phyloP scores from a whole-genome alignment of 257 asterid species.

The Nicotiana noctiflora region DNA sequence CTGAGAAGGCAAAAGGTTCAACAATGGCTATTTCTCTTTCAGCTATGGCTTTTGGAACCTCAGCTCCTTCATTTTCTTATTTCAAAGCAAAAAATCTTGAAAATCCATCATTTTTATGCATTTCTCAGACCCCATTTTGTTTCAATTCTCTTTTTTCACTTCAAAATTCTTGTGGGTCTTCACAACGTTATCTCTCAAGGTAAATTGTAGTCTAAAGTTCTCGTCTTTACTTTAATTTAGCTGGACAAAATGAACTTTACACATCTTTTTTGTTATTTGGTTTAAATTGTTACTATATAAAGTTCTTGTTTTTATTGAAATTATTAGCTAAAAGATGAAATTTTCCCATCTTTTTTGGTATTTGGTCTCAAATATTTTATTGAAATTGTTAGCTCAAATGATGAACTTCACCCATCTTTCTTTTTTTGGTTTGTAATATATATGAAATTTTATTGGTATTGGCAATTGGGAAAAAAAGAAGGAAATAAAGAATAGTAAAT shows the following conservation, averaged over 20 bases:
- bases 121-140: slow-evolving; percentile 20
- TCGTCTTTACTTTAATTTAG: background rate
- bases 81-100: slow-evolving; percentile 23
- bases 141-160: slow-evolving; percentile 9
- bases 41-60: slow-evolving; percentile 29
- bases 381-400: background rate
- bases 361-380: background rate
- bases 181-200: slow-evolving; percentile 38
- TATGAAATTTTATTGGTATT: background rate
- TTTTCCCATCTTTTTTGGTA: background rate
- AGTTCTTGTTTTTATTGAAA: background rate
- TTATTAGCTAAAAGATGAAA: background rate
- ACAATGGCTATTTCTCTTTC: slow-evolving; percentile 44
- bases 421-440: background rate
- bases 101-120: slow-evolving; percentile 25
- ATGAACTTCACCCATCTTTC: background rate
- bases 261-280: background rate
- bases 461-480: background rate
- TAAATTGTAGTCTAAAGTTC: slow-evolving; percentile 3
- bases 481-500: background rate
- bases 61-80: slow-evolving; percentile 22
- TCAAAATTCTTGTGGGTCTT: slow-evolving; percentile 15
- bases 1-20: background rate
- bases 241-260: background rate
- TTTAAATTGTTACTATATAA: background rate